Percentiles rank a stretch among this genome's conserved stretches.
Evolutionary conservation across 257 asterid species (phyloP).

Genomic region (Penstemon davidsonii): DNA sequence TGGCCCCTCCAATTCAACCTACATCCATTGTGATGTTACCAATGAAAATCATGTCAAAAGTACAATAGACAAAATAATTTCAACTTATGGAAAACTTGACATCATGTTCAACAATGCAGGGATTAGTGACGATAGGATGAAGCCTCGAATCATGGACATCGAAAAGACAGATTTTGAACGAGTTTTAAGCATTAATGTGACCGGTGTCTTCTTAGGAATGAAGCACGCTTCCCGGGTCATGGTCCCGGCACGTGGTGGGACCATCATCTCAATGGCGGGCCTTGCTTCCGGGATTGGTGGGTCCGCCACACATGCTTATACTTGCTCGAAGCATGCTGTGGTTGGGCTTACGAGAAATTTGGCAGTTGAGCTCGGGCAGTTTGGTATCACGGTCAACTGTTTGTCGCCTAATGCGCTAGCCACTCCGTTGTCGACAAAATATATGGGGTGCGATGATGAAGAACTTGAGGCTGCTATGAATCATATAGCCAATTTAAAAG

Average conservation of each 20-base stretch:
- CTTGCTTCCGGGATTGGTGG: slow-evolving; percentile 39
- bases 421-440: too few relatives aligned
- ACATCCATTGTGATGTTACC: slow-evolving; percentile 56
- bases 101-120: slow-evolving; percentile 69
- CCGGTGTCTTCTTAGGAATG: slow-evolving; percentile 55
- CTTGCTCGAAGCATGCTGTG: too few relatives aligned
- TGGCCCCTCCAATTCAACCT: slow-evolving; percentile 38
- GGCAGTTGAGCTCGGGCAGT: too few relatives aligned
- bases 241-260: slow-evolving; percentile 46
- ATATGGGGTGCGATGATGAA: too few relatives aligned
- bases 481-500: too few relatives aligned
- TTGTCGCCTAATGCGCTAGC: too few relatives aligned
- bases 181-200: slow-evolving; percentile 38
- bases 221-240: slow-evolving; percentile 60
- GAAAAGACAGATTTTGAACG: slow-evolving; percentile 41
- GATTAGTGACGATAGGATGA: slow-evolving; percentile 27
- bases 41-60: slow-evolving; percentile 41
- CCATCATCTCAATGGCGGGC: slow-evolving; percentile 51
- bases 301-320: slow-evolving; percentile 39
- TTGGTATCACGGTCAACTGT: too few relatives aligned
- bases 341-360: too few relatives aligned
- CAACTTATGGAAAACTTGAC: slow-evolving; percentile 52
- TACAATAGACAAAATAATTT: slow-evolving; percentile 42
- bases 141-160: slow-evolving; percentile 34
- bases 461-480: too few relatives aligned